phyloP scores from a whole-genome alignment of 2,329 filamentous ascomycete species.

The Aureobasidium uvarum region DNA sequence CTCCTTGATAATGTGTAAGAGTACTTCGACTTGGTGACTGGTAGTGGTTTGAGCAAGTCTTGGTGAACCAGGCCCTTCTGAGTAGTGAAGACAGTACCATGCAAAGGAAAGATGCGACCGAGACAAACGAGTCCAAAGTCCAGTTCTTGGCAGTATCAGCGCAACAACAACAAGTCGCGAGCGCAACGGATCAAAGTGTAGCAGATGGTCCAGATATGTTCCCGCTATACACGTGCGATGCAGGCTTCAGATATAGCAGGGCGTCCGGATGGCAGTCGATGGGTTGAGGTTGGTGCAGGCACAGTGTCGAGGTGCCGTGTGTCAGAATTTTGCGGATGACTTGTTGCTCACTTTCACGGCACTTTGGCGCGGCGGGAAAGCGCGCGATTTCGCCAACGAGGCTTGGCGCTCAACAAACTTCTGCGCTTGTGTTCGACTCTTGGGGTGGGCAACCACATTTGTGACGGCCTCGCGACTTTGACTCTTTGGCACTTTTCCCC shows the following conservation, averaged over 20 bases:
- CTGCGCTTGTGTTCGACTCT: slow-evolving; percentile 23
- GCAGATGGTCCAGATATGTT: not conserved
- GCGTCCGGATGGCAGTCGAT: not conserved
- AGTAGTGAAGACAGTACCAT: not conserved
- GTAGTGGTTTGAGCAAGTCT: not conserved
- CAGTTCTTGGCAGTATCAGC: not conserved
- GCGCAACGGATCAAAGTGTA: not conserved
- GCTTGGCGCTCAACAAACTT: slow-evolving; percentile 16
- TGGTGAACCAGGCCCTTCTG: not conserved
- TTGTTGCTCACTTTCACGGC: slow-evolving; percentile 10
- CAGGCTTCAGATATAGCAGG: not conserved
- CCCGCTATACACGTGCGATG: slow-evolving; percentile 3
- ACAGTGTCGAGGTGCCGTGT: slow-evolving; percentile 4
- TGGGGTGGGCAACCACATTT: slow-evolving; percentile 19
- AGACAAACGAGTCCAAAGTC: not conserved
- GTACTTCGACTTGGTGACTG: not conserved
- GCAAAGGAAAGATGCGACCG: not conserved
- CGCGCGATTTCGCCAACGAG: not conserved
- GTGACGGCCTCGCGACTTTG: not conserved
- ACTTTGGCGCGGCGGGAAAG: slow-evolving; percentile 20
- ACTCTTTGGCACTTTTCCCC: not conserved
- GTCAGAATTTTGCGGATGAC: slow-evolving; percentile 23
- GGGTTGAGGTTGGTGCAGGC: not conserved
- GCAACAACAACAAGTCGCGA: not conserved
- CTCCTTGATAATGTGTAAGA: not conserved